Conservation (phyloP, 169 alveolate genomes). For the Plasmodium yoelii region DNA sequence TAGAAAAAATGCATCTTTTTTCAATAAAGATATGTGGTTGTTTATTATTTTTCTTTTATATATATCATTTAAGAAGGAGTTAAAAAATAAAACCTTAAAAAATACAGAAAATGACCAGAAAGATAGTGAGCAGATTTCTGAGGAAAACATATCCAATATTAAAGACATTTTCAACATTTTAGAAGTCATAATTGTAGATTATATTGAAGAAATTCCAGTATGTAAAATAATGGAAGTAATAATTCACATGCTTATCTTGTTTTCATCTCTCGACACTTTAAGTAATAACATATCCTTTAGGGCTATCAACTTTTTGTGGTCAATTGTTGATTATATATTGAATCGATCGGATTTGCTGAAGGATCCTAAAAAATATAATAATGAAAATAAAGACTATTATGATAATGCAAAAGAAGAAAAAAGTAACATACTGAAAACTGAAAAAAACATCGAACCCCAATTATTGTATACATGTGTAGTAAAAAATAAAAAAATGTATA, state of each 20-base stretch:
- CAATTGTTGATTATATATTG: slow-evolving; percentile 62
- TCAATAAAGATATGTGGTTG: slow-evolving; percentile 52
- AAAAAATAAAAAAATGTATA: slow-evolving; percentile 56
- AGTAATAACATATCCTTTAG: slow-evolving; percentile 66
- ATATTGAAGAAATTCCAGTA: slow-evolving; percentile 73
- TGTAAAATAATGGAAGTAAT: slow-evolving; percentile 71
- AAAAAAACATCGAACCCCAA: not conserved
- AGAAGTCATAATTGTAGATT: slow-evolving; percentile 70
- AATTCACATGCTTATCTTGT: slow-evolving; percentile 63
- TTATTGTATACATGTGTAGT: slow-evolving; percentile 35
- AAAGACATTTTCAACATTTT: slow-evolving; percentile 60
- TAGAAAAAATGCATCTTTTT: slow-evolving; percentile 72
- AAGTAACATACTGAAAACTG: not conserved
- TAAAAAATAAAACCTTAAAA: slow-evolving; percentile 40
- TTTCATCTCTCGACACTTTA: slow-evolving; percentile 50
- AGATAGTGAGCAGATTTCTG: slow-evolving; percentile 26
- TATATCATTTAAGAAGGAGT: slow-evolving; percentile 60
- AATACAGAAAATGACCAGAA: not conserved
- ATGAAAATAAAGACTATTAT: not conserved
- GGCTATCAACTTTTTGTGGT: slow-evolving; percentile 74
- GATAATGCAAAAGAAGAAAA: not conserved
- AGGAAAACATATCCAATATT: slow-evolving; percentile 54
- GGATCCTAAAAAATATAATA: slow-evolving; percentile 7
- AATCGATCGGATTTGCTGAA: slow-evolving; percentile 37
- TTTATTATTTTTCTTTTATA: slow-evolving; percentile 63